Base-by-base conservation (phyloP, 306 rosid species). In the Albizia julibrissin region DNA sequence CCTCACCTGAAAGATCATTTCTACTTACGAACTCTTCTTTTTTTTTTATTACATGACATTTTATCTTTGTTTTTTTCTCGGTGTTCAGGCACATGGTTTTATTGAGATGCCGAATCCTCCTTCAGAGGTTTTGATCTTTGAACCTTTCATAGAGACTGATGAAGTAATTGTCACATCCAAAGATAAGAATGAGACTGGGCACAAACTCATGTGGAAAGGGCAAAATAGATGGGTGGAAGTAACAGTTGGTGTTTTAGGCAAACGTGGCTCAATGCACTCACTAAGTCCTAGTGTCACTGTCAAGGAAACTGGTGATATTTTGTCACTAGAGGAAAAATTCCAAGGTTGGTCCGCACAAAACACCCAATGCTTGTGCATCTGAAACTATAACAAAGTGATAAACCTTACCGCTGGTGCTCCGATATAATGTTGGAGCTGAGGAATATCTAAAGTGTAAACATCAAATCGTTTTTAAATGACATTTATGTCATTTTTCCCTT, bases 91-190 rank as follows among this genome's bases (percentile, higher is more conserved):
- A 68, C 97, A 95, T 64, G 89, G 97, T 78, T 71, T 86, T 86
- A 93, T 95, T 83, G 99, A 95, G 88, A 95, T 95, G 99, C 98
- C 99, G 58, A 88, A 84, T 76, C 97, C 94, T 77, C 91, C 99
- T 81, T 94, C 99, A 50, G 89, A 91, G 80, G 85, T 83, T 78
- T 82, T 93, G 81, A 91, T 95, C 84, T 93, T 95, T 78, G 99
- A 95, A 83, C 98, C 99, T 81, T 95, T 95, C 91, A 89, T 95
- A 74, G 89, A 90, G 85, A 95, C 99, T 0, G 98, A 95, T 87
- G 97, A 93, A 86, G 93, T 95, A 87, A 77, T 66, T 68, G 81
- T 95, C 82, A 80, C 89, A 54, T 85, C 94, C 56, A 91, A 91
- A 75, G 76, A 86, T 52, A 68, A 79, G 78, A 67, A 89, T 78